These are phyloP conservation scores for Pyricularia pennisetigena DNA, from an alignment of 2,329 filamentous ascomycete genomes.

Conservation along the genomic window DNA sequence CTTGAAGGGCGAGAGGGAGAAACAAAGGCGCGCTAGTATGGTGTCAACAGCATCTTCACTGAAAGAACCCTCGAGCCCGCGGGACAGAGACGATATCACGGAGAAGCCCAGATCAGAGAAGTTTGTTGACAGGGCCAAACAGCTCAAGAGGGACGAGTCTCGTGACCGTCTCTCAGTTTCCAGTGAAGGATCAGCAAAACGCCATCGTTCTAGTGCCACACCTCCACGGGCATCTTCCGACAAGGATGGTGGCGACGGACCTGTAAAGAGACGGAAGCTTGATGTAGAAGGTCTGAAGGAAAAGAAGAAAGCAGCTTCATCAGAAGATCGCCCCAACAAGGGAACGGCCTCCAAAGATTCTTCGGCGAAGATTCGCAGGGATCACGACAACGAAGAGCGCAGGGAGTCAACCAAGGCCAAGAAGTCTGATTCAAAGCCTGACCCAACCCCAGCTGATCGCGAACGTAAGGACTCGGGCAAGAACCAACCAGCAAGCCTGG, in stretches of 20 bases:
- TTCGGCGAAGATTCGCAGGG: slow-evolving; percentile 18
- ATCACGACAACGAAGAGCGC: slow-evolving; percentile 31
- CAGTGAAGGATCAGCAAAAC: slow-evolving; percentile 43
- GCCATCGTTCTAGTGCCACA: slow-evolving; percentile 48
- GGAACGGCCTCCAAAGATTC: slow-evolving; percentile 29
- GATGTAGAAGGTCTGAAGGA: slow-evolving; percentile 41
- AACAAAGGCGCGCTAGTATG: slow-evolving; percentile 48
- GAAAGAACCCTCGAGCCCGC: slow-evolving; percentile 43
- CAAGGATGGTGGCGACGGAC: slow-evolving; percentile 40
- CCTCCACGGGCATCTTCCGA: slow-evolving; percentile 43
- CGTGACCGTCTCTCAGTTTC: slow-evolving; percentile 41
- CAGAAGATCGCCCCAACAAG: slow-evolving; percentile 36
- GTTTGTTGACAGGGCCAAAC: slow-evolving; percentile 50
- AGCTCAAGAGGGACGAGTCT: slow-evolving; percentile 51
- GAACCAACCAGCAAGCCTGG: slow-evolving; percentile 21
- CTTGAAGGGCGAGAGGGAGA: slow-evolving; percentile 47
- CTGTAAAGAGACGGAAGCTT: slow-evolving; percentile 46
- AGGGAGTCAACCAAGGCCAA: slow-evolving; percentile 23
- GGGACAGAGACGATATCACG: slow-evolving; percentile 38
- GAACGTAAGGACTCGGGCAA: slow-evolving; percentile 32
- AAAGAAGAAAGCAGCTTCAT: slow-evolving; percentile 31
- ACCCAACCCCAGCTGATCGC: slow-evolving; percentile 19
- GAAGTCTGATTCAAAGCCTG: slow-evolving; percentile 24
- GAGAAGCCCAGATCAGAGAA: slow-evolving; percentile 45
- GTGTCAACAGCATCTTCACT: slow-evolving; percentile 43